A percentile compares a stretch with the other conserved stretches of the same genome.
Evolutionary conservation across 768 basidiomycete genomes (phyloP).

Genomic region (Lentinula edodes): DNA sequence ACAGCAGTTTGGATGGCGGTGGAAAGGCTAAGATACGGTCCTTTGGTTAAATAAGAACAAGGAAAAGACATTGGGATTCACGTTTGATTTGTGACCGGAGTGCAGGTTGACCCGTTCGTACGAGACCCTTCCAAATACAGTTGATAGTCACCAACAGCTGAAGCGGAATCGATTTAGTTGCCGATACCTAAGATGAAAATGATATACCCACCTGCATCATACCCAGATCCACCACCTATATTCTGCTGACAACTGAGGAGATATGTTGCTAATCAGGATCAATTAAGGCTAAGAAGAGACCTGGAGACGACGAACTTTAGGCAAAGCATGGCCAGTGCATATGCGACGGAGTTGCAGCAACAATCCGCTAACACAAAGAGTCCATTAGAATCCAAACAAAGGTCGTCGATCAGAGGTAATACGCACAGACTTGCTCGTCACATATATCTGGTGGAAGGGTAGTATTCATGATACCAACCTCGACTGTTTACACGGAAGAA

Average conservation of each 20-base stretch:
- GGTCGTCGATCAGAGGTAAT: background rate
- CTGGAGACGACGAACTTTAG: constrained; percentile 14
- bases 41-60: background rate
- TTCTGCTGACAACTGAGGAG: constrained; percentile 17
- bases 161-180: background rate
- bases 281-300: background rate
- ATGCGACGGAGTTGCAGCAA: constrained; percentile 22
- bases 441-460: constrained; percentile 19
- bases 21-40: constrained; percentile 11
- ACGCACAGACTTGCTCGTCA: constrained; percentile 17
- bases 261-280: background rate
- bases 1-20: constrained; percentile 14
- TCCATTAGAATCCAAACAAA: background rate
- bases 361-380: constrained; percentile 12
- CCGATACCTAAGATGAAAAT: background rate
- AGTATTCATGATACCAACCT: constrained; percentile 15
- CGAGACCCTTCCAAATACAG: constrained; percentile 1
- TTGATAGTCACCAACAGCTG: background rate
- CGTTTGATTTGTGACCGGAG: constrained; percentile 15
- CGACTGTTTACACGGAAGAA: constrained; percentile 5
- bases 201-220: constrained; percentile 10
- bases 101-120: constrained; percentile 10
- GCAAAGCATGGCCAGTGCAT: constrained; percentile 20
- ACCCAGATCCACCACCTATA: constrained; percentile 9
- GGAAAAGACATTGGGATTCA: background rate